Base-by-base conservation (phyloP, 192 early-diverging fungal genomes). In the Umbelopsis vinacea region DNA sequence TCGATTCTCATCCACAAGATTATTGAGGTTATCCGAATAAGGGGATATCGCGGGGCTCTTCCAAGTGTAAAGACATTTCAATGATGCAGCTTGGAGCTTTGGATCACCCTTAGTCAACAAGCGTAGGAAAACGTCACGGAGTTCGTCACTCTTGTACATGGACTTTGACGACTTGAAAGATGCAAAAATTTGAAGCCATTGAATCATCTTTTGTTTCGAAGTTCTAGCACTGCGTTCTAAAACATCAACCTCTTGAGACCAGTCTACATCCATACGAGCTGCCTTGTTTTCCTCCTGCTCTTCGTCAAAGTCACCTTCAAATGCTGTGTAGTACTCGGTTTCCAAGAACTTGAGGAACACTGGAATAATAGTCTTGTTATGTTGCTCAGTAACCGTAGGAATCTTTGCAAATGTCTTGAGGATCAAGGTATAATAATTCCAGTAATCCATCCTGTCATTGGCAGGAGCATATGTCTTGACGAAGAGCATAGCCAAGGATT, bases 51-150 rank as follows among this genome's bases (percentile, higher is more conserved):
- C 84, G 0, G 86, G 78, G 15, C 88, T 77, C 71, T 92, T 92
- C 93, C 94, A 99, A 0, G 91, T 86, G 38, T 93, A 83, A 57
- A 99, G 45, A 74, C 95, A 97, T 46, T 94, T 91, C 1, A 99
- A 81, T 4, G 96, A 93, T 3, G 85, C 74, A 33, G 83, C 76
- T 82, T 99, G 98, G 6, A 96, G 55, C 46, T 86, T 83, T 17
- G 78, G 82, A 80, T 98, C 96, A 66, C 93, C 94, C 12, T 91
- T 92, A 4, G 89, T 80, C 40, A 99, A 85, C 29, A 98, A 76
- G 22, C 88, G 83, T 69, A 96, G 75, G 66, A 89, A 94, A 21
- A 87, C 73, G n/a, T 80, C 72, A 55, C 90, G 85, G 17, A 96
- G 68, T 29, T 84, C 76, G 17, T 75, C 52, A 15, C 84, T 70